phyloP scores from a whole-genome alignment of 2,329 filamentous ascomycete species.

The Microcyclosporella mali region DNA sequence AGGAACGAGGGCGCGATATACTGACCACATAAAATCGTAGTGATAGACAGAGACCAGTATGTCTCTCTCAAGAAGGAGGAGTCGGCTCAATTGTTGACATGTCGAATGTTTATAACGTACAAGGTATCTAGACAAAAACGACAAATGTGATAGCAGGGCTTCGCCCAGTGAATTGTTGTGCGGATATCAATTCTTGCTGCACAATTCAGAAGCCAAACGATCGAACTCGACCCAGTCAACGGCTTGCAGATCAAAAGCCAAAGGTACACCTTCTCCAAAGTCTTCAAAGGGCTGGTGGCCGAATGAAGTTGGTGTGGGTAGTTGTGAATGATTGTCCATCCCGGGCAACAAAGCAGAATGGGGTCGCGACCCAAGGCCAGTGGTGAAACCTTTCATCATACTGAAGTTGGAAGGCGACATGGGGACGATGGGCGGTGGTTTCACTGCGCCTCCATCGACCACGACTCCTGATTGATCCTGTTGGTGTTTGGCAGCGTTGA shows the following conservation, averaged over 20 bases:
- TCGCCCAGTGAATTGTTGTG: neutral
- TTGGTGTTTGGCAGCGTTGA: slow-evolving; percentile 18
- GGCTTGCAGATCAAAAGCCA: slow-evolving; percentile 20
- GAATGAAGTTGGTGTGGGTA: slow-evolving; percentile 9
- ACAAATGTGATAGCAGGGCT: too few species aligned
- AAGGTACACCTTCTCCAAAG: slow-evolving; percentile 10
- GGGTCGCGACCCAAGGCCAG: slow-evolving; percentile 5
- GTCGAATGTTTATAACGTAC: too few species aligned
- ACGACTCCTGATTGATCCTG: slow-evolving; percentile 8
- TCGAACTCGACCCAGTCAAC: slow-evolving; percentile 26
- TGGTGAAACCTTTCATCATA: slow-evolving; percentile 6
- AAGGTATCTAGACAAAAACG: too few species aligned
- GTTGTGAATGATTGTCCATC: slow-evolving; percentile 8
- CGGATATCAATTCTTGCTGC: neutral
- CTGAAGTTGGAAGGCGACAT: slow-evolving; percentile 4
- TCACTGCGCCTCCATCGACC: neutral
- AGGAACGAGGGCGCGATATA: too few species aligned
- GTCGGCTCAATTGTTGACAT: too few species aligned
- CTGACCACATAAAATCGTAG: too few species aligned
- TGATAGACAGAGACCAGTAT: too few species aligned
- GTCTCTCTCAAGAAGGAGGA: too few species aligned
- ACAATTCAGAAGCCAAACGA: slow-evolving; percentile 21
- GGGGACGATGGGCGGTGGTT: slow-evolving; percentile 3
- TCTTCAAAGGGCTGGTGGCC: slow-evolving; percentile 6
- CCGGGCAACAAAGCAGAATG: slow-evolving; percentile 9